These are phyloP conservation scores for Dujonia santamariae DNA, from an alignment of 1,139 yeast genomes.

Conservation along the genomic window DNA sequence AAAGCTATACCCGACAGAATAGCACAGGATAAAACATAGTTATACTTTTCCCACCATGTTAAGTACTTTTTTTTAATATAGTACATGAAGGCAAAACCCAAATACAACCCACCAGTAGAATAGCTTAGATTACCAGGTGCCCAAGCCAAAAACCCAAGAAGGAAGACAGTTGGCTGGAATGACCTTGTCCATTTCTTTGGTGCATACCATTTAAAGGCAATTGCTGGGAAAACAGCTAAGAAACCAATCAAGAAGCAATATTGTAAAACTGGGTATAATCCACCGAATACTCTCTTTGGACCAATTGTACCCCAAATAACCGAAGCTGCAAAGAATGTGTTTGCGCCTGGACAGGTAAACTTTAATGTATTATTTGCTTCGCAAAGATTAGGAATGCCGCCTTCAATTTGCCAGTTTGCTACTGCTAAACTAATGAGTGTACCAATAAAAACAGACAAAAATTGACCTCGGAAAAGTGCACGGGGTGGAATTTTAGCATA, in stretches of 20 bases:
- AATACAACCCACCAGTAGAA: slow-evolving; percentile 40
- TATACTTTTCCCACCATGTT: slow-evolving; percentile 61
- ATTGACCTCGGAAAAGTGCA: slow-evolving; percentile 51
- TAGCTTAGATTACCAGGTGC: slow-evolving; percentile 55
- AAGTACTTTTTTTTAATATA: slow-evolving; percentile 41
- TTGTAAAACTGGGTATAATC: slow-evolving; percentile 42
- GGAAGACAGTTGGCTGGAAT: slow-evolving; percentile 44
- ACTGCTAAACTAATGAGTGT: slow-evolving; percentile 54
- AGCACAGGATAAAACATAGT: slow-evolving; percentile 37
- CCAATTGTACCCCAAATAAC: slow-evolving; percentile 64
- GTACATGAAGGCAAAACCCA: slow-evolving; percentile 44
- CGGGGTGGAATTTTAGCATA: slow-evolving; percentile 53
- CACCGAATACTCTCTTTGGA: slow-evolving; percentile 48
- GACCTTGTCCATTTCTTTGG: slow-evolving; percentile 26
- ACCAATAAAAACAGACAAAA: slow-evolving; percentile 13
- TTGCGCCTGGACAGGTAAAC: slow-evolving; percentile 48
- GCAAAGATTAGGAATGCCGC: slow-evolving; percentile 39
- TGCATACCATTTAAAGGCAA: slow-evolving; percentile 35
- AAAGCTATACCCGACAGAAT: slow-evolving; percentile 54
- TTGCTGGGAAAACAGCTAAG: slow-evolving; percentile 39
- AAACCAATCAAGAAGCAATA: slow-evolving; percentile 55
- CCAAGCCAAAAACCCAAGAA: slow-evolving; percentile 35
- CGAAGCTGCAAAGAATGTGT: slow-evolving; percentile 50
- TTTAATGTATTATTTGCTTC: slow-evolving; percentile 30
- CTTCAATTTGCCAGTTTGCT: slow-evolving; percentile 47